Evolutionary conservation across 805 yeast genomes (phyloP), one percentile per base, ranked within the genome.

Genomic region (Candida vaughaniae): DNA sequence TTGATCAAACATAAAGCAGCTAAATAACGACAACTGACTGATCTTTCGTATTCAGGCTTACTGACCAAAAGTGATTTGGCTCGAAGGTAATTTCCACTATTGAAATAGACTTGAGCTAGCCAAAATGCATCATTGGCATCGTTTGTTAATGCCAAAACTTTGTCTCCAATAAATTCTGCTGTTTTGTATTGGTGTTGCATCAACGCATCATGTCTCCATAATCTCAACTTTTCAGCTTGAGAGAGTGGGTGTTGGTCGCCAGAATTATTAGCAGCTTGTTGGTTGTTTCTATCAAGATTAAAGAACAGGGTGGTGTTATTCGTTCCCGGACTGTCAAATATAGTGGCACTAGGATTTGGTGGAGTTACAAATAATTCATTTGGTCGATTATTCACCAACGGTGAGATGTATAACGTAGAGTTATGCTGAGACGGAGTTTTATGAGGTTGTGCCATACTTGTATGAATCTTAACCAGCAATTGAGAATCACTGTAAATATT

Each of bases 61-160:
- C 77, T 72, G 12, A 78, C 61, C 15, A 91, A 68, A 28, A 90
- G 60, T 45, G 80, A 81, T 35, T 88, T 75, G 2, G 95, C 96
- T 22, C 96, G 69, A 27, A 82, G 73, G 58, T 78, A 89, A 53
- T 85, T 78, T 8, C 91, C 91, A 38, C 78, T 78, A 38, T 80
- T 69, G 58, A 79, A 87, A 56, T 84, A 80, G 4, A 85, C 95
- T 63, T 91, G 96, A 0, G 96, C 96, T 20, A 91, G 69, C 96
- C 97, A 90, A 59, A 88, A 91, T 8, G 96, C 96, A 56, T 91
- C 98, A 52, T 83, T 86, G 10, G 96, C 85, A 53, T 90, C 96
- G 41, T 74, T 73, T 0, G 97, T 89, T 42, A 93, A 64, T 1
- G 89, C 77, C 28, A 87, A 71, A 6, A 93, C 86, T 51, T 90